These are phyloP conservation scores for Diaporthe caulivora DNA, from an alignment of 2,329 filamentous ascomycete species.

Conservation along the genomic window DNA sequence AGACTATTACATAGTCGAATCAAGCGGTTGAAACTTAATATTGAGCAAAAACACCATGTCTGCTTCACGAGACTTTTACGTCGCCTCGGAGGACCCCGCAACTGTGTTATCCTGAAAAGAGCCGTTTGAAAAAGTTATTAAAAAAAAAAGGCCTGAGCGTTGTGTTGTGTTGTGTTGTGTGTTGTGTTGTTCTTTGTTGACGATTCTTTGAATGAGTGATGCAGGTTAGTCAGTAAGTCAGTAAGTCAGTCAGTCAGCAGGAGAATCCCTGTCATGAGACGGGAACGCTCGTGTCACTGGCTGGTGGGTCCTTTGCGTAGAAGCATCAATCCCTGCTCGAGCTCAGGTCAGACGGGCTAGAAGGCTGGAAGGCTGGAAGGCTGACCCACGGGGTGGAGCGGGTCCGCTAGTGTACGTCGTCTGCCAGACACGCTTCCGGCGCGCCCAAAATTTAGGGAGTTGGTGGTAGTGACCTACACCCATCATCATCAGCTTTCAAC, in stretches of 20 bases:
- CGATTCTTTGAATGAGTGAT: background rate
- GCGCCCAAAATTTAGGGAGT: constrained; percentile 35
- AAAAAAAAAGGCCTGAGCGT: background rate
- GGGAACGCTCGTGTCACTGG: constrained; percentile 21
- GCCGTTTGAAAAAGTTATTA: too few species aligned
- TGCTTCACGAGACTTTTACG: background rate
- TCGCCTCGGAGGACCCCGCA: background rate
- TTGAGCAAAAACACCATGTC: background rate
- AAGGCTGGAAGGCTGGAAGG: constrained; percentile 6
- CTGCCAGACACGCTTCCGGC: constrained; percentile 35
- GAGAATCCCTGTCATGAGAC: background rate
- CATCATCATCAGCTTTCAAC: constrained; percentile 30
- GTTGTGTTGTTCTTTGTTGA: constrained; percentile 16
- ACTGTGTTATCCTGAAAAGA: background rate
- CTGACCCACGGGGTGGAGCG: constrained; percentile 1
- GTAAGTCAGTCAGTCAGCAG: background rate
- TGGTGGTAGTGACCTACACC: background rate
- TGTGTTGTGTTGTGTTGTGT: constrained; percentile 3
- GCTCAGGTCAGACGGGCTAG: constrained; percentile 24
- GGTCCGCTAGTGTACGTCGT: constrained; percentile 23
- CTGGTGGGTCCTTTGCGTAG: constrained; percentile 1
- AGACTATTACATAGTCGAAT: background rate
- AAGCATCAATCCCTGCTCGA: constrained; percentile 24
- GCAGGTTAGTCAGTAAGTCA: background rate
- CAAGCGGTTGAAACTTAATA: background rate